Percentiles rank a stretch among this genome's conserved stretches.
Conservation (phyloP, 148 eudicot genomes). For the Arbutus unedo region DNA sequence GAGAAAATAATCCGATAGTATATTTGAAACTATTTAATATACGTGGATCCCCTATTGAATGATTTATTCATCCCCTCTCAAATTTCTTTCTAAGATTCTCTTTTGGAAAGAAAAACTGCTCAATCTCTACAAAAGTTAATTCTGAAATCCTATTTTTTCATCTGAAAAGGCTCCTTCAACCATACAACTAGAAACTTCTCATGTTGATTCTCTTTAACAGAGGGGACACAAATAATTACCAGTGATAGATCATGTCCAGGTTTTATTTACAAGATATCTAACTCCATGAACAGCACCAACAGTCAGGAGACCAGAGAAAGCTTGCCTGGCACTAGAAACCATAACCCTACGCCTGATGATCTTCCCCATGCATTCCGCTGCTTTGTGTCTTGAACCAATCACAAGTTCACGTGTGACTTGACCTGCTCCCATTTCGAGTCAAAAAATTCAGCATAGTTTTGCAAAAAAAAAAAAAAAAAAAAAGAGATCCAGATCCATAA, state of each 20-base stretch:
- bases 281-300: slow-evolving; percentile 66
- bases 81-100: background rate
- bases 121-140: background rate
- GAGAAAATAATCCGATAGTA: no score
- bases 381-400: slow-evolving; percentile 54
- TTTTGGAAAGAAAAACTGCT: background rate
- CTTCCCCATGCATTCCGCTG: slow-evolving; percentile 64
- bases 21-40: no score
- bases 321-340: slow-evolving; percentile 85
- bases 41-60: no score
- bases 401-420: slow-evolving; percentile 32
- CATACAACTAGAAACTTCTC: background rate
- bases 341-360: slow-evolving; percentile 69
- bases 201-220: background rate
- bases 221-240: background rate
- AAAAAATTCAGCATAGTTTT: background rate
- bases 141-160: background rate
- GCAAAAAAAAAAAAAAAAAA: background rate
- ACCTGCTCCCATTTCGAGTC: slow-evolving; percentile 30
- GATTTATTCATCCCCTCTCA: background rate
- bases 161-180: background rate
- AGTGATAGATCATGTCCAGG: slow-evolving; percentile 35
- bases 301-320: slow-evolving; percentile 71
- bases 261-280: slow-evolving; percentile 61
- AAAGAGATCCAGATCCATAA: background rate